These are phyloP conservation scores for Thozetella sp. DNA, from an alignment of 495 filamentous ascomycete species.

Conservation along the genomic window DNA sequence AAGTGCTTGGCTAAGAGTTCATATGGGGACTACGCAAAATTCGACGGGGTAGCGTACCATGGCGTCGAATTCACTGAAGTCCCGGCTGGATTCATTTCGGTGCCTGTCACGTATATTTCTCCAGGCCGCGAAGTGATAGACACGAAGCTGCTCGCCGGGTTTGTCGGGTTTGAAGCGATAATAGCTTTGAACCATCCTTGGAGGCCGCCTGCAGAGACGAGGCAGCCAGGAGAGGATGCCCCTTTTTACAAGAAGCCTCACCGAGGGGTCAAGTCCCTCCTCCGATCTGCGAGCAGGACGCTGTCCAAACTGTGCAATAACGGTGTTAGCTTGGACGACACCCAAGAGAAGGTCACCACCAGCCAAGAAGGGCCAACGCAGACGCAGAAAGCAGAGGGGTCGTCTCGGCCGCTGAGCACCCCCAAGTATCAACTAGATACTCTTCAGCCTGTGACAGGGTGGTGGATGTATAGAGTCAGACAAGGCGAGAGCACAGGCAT, in stretches of 20 bases:
- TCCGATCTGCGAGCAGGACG: too few relatives aligned
- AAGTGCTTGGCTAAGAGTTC: neutral
- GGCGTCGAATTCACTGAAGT: neutral
- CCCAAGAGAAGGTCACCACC: too few relatives aligned
- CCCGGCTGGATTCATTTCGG: neutral
- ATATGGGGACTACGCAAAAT: neutral
- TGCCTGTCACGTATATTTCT: neutral
- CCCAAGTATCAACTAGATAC: neutral
- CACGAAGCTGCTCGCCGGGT: neutral
- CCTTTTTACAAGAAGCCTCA: neutral
- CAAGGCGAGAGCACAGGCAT: neutral
- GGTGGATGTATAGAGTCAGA: neutral
- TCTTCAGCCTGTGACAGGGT: neutral
- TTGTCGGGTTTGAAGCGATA: neutral
- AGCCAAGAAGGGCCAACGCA: neutral
- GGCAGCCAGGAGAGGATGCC: neutral
- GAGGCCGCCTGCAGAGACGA: neutral
- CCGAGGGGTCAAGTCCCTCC: too few relatives aligned
- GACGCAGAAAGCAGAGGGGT: too few relatives aligned
- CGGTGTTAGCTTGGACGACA: too few relatives aligned
- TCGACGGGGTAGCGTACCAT: neutral
- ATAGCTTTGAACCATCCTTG: neutral
- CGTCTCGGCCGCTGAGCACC: too few relatives aligned
- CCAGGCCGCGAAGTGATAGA: neutral
- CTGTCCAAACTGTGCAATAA: too few relatives aligned